Evolutionary conservation across 164 flowering plant species (phyloP).

Genomic region (Vitis rotundifolia): DNA sequence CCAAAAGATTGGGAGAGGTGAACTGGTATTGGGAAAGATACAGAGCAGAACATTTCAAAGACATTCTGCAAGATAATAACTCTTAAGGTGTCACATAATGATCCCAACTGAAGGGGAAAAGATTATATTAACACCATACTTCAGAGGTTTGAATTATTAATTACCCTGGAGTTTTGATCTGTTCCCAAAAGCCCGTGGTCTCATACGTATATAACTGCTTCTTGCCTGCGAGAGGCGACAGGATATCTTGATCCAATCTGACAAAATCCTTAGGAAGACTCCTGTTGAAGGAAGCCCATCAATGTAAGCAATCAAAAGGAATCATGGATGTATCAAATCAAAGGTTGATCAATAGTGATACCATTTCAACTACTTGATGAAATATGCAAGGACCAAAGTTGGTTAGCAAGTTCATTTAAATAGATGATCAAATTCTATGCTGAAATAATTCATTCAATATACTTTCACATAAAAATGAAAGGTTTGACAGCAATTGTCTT

Average conservation of each 20-base stretch:
- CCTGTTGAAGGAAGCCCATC: slow-evolving; percentile 37
- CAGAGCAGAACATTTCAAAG: slow-evolving; percentile 83
- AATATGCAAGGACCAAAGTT: too few relatives aligned
- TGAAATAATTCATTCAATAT: too few relatives aligned
- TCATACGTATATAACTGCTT: slow-evolving; percentile 85
- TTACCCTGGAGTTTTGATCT: slow-evolving; percentile 98
- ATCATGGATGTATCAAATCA: too few relatives aligned
- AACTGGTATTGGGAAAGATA: slow-evolving; percentile 75
- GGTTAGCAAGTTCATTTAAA: too few relatives aligned
- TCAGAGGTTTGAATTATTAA: not conserved
- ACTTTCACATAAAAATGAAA: too few relatives aligned
- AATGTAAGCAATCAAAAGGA: not conserved
- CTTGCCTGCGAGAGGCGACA: slow-evolving; percentile 98
- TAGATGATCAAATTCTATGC: too few relatives aligned
- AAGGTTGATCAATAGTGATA: too few relatives aligned
- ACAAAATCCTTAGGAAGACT: slow-evolving; percentile 80
- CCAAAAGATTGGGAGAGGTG: slow-evolving; percentile 80
- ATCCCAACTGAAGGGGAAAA: not conserved
- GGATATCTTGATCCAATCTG: slow-evolving; percentile 94
- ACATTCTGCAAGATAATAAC: slow-evolving; percentile 60
- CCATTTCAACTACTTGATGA: too few relatives aligned
- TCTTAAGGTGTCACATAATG: not conserved
- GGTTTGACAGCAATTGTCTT: too few relatives aligned
- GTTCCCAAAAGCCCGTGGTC: slow-evolving; percentile 96
- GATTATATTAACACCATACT: not conserved